Evolutionary conservation across 2,329 filamentous ascomycete genomes (phyloP).

Genomic region (Talaromyces sp.): DNA sequence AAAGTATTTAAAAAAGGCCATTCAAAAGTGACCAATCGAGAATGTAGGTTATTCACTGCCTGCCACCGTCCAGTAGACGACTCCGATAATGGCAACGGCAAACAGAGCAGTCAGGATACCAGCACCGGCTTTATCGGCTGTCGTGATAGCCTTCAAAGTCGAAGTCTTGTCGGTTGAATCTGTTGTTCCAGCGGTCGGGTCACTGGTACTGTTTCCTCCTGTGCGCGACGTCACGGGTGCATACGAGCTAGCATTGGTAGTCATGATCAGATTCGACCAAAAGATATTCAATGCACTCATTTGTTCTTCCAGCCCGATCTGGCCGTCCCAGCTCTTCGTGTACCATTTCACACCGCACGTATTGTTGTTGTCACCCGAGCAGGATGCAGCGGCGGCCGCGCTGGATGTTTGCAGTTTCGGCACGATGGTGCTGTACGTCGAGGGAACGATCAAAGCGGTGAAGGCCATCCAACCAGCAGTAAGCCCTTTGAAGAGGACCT

Average conservation of each 20-base stretch:
- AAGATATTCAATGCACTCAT: constrained; percentile 38
- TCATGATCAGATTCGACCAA: constrained; percentile 30
- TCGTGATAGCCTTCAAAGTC: constrained; percentile 23
- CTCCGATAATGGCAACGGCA: constrained; percentile 32
- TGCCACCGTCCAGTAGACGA: constrained; percentile 35
- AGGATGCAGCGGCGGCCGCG: constrained; percentile 52
- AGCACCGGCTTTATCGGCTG: constrained; percentile 42
- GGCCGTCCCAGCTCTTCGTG: constrained; percentile 33
- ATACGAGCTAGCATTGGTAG: not conserved
- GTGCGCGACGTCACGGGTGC: constrained; percentile 28
- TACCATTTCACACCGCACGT: constrained; percentile 44
- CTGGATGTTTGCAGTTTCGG: constrained; percentile 53
- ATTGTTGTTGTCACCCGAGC: constrained; percentile 44
- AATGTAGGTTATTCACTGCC: not conserved
- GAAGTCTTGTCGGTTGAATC: constrained; percentile 18
- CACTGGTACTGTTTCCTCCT: constrained; percentile 32
- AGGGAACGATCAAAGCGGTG: constrained; percentile 57
- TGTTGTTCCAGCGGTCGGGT: constrained; percentile 26
- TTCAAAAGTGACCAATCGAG: not conserved
- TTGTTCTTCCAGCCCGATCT: constrained; percentile 40
- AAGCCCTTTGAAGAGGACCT: constrained; percentile 64
- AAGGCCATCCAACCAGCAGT: constrained; percentile 59
- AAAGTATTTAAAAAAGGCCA: not conserved
- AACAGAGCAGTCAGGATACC: constrained; percentile 41
- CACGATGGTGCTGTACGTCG: constrained; percentile 50